phyloP scores from a whole-genome alignment of 164 flowering plant species.

The Chimonanthus praecox region DNA sequence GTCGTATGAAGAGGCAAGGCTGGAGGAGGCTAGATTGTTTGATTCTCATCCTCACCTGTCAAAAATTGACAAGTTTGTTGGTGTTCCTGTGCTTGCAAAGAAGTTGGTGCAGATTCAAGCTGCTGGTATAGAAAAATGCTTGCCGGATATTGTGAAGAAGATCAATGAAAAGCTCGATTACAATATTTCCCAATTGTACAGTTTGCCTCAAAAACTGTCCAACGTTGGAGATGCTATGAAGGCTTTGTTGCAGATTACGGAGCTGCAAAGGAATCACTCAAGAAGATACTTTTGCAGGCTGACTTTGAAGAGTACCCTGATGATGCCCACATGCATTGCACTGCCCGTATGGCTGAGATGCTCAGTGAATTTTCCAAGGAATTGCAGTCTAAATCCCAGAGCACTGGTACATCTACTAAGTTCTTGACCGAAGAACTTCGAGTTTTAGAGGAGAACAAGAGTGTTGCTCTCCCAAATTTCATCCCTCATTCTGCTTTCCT shows the following conservation, averaged over 20 bases:
- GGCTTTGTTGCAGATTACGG: slow-evolving; percentile 26
- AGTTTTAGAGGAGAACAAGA: slow-evolving; percentile 28
- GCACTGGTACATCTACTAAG: not conserved
- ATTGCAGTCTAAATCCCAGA: slow-evolving; percentile 9
- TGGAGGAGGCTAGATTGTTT: slow-evolving; percentile 28
- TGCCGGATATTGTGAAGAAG: slow-evolving; percentile 28
- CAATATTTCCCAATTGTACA: slow-evolving; percentile 16
- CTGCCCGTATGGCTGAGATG: slow-evolving; percentile 23
- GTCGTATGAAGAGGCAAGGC: slow-evolving; percentile 32
- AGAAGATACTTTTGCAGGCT: slow-evolving; percentile 18
- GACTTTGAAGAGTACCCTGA: slow-evolving; percentile 38
- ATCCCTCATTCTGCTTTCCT: slow-evolving; percentile 24
- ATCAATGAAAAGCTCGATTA: slow-evolving; percentile 24
- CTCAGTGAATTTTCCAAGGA: slow-evolving; percentile 20
- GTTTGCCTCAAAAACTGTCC: slow-evolving; percentile 19
- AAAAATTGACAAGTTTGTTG: slow-evolving; percentile 16
- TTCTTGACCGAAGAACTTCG: slow-evolving; percentile 29
- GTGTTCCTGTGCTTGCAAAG: slow-evolving; percentile 30
- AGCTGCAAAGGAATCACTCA: slow-evolving; percentile 25
- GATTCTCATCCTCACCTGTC: slow-evolving; percentile 24
- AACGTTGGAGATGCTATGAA: slow-evolving; percentile 28
- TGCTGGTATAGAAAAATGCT: slow-evolving; percentile 15
- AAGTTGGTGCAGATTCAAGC: slow-evolving; percentile 33
- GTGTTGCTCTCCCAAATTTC: slow-evolving; percentile 36
- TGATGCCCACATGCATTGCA: slow-evolving; percentile 17